Base-by-base conservation (phyloP, 83 land plant genomes). In the Isoetes engelmannii region DNA sequence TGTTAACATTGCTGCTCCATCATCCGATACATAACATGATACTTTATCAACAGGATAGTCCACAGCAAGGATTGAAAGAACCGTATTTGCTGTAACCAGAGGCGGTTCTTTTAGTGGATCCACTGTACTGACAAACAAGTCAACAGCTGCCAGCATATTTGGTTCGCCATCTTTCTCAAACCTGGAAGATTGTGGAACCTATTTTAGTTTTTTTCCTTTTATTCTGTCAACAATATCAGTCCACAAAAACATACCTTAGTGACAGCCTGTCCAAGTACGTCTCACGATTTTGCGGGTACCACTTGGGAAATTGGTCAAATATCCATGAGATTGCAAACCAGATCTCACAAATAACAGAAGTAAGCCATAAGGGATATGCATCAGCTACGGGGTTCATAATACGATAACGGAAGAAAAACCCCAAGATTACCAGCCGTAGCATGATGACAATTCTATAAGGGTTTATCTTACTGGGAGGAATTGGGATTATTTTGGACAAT, bases 1-100 rank as follows among this genome's bases (percentile, higher is more conserved):
- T 6, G 87, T 87, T 57, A 87, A 57, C 90, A 87, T 87, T 48
- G 90, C 87, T 5, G 90, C 70, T 19, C 90, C 90, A 78, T 87
- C 90, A 67, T 87, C 90, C 68, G 90, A 87, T 9, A 87, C 90
- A 80, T 84, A 87, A 65, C 90, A 87, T 19, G 84, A 84, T 5
- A 87, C 90, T 44, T 87, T 87, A 8, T 84, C 72, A 64, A 87
- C 74, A 48, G 90, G 84, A 87, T 3, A 87, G 45, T 73, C 84
- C 12, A 82, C 76, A 8, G 83, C 3, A 19, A 86, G 75, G 64
- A 86, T 86, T 10, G 87, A 86, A 0, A 86, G 83, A 7, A 84
- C 85, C 2, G 85, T 86, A 76, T 86, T 86, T 4, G 85, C 85
- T 19, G 90, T 84, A 47, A 86, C 82, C 53, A 86, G 69, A 9